A percentile compares a stretch with the other conserved stretches of the same genome.
These are phyloP conservation scores for Cordyceps farinosa DNA, from an alignment of 2,329 filamentous ascomycete genomes.

Conservation along the genomic window DNA sequence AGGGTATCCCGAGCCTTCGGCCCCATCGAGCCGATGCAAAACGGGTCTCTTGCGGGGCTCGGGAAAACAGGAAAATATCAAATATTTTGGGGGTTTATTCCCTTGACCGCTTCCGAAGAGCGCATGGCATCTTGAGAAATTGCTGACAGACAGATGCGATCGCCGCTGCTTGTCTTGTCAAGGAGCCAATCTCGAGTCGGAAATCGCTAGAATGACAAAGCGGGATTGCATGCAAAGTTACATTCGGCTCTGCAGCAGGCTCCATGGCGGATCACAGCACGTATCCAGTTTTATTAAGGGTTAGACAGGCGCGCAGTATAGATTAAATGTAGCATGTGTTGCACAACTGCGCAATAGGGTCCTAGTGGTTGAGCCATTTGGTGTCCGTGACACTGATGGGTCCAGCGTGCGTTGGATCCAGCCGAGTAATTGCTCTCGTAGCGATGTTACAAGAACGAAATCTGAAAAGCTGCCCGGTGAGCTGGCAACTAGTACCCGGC, in stretches of 20 bases:
- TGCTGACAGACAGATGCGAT: too few species aligned
- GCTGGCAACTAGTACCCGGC: neutral
- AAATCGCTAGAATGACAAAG: neutral
- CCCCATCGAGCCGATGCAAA: slow-evolving; percentile 4
- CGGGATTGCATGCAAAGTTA: neutral
- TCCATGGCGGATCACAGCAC: neutral
- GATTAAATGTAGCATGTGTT: neutral
- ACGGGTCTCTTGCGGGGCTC: neutral
- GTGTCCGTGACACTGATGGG: neutral
- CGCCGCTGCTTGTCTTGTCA: neutral
- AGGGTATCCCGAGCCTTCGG: slow-evolving; percentile 1
- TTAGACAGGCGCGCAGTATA: neutral
- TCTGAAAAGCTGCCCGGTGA: neutral
- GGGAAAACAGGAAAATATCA: neutral
- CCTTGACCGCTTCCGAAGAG: neutral
- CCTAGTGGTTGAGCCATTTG: neutral
- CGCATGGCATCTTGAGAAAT: too few species aligned
- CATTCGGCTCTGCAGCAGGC: neutral
- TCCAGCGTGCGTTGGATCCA: neutral
- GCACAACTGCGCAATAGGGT: neutral
- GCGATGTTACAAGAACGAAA: neutral
- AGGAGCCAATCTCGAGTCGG: neutral
- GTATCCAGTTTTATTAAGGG: neutral
- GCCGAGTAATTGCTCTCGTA: neutral
- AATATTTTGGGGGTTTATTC: neutral